Base-by-base conservation (phyloP, 768 basidiomycete species). In the Tulasnella sp. region DNA sequence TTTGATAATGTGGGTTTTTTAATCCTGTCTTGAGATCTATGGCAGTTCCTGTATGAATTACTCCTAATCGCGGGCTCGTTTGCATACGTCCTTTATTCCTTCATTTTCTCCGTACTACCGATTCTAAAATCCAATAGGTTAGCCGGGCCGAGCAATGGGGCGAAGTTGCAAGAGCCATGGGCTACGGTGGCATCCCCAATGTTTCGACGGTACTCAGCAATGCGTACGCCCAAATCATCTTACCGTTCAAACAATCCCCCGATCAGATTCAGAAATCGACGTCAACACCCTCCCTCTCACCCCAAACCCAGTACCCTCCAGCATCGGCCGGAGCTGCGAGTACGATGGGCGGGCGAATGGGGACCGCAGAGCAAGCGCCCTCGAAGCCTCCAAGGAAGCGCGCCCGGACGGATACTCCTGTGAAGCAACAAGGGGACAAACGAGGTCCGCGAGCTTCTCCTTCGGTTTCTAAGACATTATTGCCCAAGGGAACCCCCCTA, bases 241-340 rank as follows among this genome's bases (percentile, higher is more conserved):
- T 96, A 62, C 98, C 98, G n/a, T 99, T 95, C 83, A 97, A 99
- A 83, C 91, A 94, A 83, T 98, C 95, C 84, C 92, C 91, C 79
- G 90, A 92, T 73, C 90, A 91, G 73, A 93, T 91, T 71, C 89
- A 90, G 1, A 73, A 79, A 36, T 79, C 80, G 44, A 36, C 56
- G 27, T 73, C 77, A 12, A 79, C 72, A 72, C 27, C 72, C 1
- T 42, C 78, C 4, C 46, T 80, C 42, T 79, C 80, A 7, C 72
- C 48, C 24, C 19, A n/a, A n/a, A 74, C 42, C 44, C 42, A 39
- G 73, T 74, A 40, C 34, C 31, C 38, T 46, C 38, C 38, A 24
- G n/a, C 73, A 46, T 74, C 73, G 21, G 12, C 62, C 1, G 62
- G 31, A 68, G 73, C 73, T 40, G 39, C 73, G 72, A 40, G 31